Evolutionary conservation across 176 grass and related monocot genomes (phyloP).

Genomic region (Aegilops tauschii): DNA sequence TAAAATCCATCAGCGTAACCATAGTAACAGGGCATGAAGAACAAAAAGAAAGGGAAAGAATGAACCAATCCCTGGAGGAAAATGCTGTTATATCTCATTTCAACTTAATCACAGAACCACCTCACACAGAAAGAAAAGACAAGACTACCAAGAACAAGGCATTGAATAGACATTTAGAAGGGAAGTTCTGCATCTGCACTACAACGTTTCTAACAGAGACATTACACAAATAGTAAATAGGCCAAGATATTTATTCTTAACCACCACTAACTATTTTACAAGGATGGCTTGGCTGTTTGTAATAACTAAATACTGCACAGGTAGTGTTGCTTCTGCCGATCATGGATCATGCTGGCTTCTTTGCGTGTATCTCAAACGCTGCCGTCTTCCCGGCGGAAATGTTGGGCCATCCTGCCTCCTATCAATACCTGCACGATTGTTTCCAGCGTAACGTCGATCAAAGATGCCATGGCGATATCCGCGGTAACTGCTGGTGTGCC

Average conservation of each 20-base stretch:
- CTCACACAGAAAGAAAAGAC: background rate
- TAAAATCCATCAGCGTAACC: background rate
- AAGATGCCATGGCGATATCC: constrained; percentile 10
- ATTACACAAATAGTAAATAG: constrained; percentile 4
- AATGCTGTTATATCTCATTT: background rate
- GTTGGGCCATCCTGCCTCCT: constrained; percentile 38
- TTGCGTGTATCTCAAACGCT: constrained; percentile 39
- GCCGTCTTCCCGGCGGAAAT: constrained; percentile 28
- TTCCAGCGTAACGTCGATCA: constrained; percentile 3
- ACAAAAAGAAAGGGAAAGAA: background rate
- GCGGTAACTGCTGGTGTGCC: background rate
- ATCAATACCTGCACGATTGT: background rate
- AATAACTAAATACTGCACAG: constrained; percentile 25
- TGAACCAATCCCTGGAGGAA: background rate
- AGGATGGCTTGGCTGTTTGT: constrained; percentile 18
- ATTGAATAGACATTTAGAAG: background rate
- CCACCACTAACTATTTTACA: constrained; percentile 31
- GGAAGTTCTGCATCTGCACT: constrained; percentile 3
- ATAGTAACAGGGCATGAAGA: background rate
- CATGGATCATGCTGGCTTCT: constrained; percentile 34
- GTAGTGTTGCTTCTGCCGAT: background rate
- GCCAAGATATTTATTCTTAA: background rate
- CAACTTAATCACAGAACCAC: background rate
- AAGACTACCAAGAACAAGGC: background rate
- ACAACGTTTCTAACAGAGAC: constrained; percentile 13